These are phyloP conservation scores for Candida boidinii DNA, from an alignment of 805 yeast genomes.

Conservation along the genomic window DNA sequence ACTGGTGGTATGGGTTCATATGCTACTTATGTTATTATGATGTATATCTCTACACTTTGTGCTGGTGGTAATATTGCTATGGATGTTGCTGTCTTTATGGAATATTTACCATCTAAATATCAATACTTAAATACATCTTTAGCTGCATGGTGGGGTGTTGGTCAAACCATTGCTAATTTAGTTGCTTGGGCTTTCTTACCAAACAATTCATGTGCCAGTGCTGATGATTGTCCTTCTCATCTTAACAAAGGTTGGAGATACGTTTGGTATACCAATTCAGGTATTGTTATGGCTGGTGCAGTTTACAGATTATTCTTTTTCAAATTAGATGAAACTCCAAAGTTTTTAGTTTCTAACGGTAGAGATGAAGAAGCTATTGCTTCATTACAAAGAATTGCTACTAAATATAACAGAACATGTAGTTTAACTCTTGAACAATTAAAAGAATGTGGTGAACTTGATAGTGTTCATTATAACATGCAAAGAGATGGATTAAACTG, in stretches of 20 bases:
- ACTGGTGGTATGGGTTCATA: conserved; percentile 39
- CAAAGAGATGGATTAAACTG: too few relatives aligned
- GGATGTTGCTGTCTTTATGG: conserved; percentile 40
- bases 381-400: conserved; percentile 32
- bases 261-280: conserved; percentile 39
- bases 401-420: conserved; percentile 28
- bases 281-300: conserved; percentile 34
- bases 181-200: conserved; percentile 43
- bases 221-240: conserved; percentile 28
- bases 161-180: conserved; percentile 38
- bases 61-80: conserved; percentile 48
- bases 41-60: conserved; percentile 30
- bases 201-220: conserved; percentile 33
- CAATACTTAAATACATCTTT: conserved; percentile 42
- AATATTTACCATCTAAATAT: conserved; percentile 36
- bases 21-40: conserved; percentile 37
- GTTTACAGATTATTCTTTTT: conserved; percentile 33
- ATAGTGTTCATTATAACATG: conserved; percentile 10
- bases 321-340: conserved; percentile 30
- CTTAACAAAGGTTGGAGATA: conserved; percentile 51
- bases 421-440: conserved; percentile 34
- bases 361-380: conserved; percentile 35
- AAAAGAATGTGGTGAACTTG: conserved; percentile 25
- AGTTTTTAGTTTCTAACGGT: conserved; percentile 24
- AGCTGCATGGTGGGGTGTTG: conserved; percentile 50